Evolutionary conservation across 495 filamentous ascomycete genomes (phyloP).

Genomic region (Penicillium cinerascens): DNA sequence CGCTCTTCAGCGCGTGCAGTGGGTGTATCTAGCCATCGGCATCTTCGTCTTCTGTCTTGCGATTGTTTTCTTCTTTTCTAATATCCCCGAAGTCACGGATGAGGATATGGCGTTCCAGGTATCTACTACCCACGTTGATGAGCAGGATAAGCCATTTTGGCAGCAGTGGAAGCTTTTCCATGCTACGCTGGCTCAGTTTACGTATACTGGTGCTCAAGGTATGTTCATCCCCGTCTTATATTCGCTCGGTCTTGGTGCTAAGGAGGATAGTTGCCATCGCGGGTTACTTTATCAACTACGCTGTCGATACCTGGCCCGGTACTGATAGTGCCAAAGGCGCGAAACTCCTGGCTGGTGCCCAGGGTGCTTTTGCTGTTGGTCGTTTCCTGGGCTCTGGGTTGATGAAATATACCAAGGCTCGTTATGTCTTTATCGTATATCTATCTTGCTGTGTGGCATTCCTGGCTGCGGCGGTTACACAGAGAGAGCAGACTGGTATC

Average conservation of each 20-base stretch:
- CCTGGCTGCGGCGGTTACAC: conserved; percentile 33
- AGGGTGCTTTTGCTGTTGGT: conserved; percentile 55
- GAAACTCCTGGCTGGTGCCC: conserved; percentile 52
- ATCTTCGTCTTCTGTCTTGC: conserved; percentile 66
- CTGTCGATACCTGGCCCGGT: conserved; percentile 38
- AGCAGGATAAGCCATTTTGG: conserved; percentile 41
- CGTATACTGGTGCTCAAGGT: conserved; percentile 68
- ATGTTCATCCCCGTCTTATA: not conserved
- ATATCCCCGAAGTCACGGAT: conserved; percentile 55
- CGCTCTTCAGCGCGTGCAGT: conserved; percentile 60
- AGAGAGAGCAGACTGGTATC: conserved; percentile 42
- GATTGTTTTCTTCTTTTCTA: conserved; percentile 39
- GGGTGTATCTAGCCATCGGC: conserved; percentile 71
- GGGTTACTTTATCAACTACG: conserved; percentile 62
- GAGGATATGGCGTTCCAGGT: conserved; percentile 56
- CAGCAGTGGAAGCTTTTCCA: conserved; percentile 56
- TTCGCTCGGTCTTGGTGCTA: not conserved
- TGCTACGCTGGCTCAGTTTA: conserved; percentile 67
- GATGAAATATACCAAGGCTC: conserved; percentile 51
- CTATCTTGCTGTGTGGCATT: conserved; percentile 38
- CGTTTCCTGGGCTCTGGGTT: conserved; percentile 48
- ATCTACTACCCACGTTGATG: conserved; percentile 40
- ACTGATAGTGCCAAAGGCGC: conserved; percentile 42
- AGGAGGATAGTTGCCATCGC: conserved; percentile 54
- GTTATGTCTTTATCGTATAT: conserved; percentile 49